Percentiles rank a stretch among this genome's conserved stretches.
Conservation (phyloP, 306 rosid species). For the Lablab purpureus region DNA sequence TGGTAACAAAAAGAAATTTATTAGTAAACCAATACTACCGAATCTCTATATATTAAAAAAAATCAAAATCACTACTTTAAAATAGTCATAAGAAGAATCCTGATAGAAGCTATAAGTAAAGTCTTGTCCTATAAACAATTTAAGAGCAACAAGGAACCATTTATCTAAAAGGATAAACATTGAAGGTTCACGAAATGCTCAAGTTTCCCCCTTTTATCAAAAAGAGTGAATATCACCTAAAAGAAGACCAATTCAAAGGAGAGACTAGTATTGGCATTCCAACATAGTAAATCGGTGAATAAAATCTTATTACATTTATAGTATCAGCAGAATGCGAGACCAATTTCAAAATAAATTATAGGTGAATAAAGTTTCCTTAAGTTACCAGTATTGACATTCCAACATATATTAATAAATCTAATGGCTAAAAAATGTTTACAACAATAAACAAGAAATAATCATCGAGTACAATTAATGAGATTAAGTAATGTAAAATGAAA, state of each 20-base stretch:
- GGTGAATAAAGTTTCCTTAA: neutral
- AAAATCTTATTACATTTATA: too few species aligned
- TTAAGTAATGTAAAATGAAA: constrained; percentile 31
- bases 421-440: constrained; percentile 12
- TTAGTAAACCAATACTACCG: neutral
- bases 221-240: constrained; percentile 1
- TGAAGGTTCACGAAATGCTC: neutral
- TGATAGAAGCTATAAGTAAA: neutral
- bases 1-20: neutral
- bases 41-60: neutral
- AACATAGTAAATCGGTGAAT: too few species aligned
- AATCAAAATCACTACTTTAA: neutral
- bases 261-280: too few species aligned
- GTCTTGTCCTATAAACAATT: neutral
- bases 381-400: constrained; percentile 13
- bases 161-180: neutral
- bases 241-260: constrained; percentile 7
- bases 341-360: neutral
- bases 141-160: neutral
- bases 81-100: neutral
- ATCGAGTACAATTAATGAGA: neutral
- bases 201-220: neutral
- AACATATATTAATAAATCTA: neutral
- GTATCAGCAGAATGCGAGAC: too few species aligned
- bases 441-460: constrained; percentile 36